A percentile compares a stretch with the other conserved stretches of the same genome.
These are phyloP conservation scores for Fragaria iinumae DNA, from an alignment of 306 rosid species.

Conservation along the genomic window DNA sequence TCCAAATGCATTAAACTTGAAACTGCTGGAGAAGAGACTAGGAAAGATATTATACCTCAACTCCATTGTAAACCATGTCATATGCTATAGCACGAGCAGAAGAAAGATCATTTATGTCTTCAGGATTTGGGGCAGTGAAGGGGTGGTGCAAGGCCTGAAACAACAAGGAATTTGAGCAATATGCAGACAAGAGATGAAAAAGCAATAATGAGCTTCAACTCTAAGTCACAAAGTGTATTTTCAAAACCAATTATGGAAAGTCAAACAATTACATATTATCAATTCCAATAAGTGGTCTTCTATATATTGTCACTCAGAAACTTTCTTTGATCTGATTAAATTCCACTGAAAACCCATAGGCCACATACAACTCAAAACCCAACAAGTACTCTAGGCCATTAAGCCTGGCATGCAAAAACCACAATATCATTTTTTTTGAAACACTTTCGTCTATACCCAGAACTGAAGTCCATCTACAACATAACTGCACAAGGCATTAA, in stretches of 20 bases:
- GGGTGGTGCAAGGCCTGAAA: conserved; percentile 93
- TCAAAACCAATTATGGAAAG: conserved; percentile 2
- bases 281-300: background rate
- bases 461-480: background rate
- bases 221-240: background rate
- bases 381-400: background rate
- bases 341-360: background rate
- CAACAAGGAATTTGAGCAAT: conserved; percentile 7
- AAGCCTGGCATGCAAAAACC: background rate
- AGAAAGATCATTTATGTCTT: conserved; percentile 79
- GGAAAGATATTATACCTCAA: conserved; percentile 58
- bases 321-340: background rate
- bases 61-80: conserved; percentile 98
- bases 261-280: background rate
- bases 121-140: conserved; percentile 96
- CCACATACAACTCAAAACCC: background rate
- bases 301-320: background rate
- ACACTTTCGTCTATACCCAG: background rate
- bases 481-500: background rate
- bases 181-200: background rate
- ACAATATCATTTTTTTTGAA: background rate
- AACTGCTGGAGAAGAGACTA: conserved; percentile 17
- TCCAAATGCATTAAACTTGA: conserved; percentile 16
- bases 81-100: conserved; percentile 96
- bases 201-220: conserved; percentile 5